Evolutionary conservation across 2,329 filamentous ascomycete genomes (phyloP), one percentile per base, ranked within the genome.

Genomic region (Exutisphaerella laricina): DNA sequence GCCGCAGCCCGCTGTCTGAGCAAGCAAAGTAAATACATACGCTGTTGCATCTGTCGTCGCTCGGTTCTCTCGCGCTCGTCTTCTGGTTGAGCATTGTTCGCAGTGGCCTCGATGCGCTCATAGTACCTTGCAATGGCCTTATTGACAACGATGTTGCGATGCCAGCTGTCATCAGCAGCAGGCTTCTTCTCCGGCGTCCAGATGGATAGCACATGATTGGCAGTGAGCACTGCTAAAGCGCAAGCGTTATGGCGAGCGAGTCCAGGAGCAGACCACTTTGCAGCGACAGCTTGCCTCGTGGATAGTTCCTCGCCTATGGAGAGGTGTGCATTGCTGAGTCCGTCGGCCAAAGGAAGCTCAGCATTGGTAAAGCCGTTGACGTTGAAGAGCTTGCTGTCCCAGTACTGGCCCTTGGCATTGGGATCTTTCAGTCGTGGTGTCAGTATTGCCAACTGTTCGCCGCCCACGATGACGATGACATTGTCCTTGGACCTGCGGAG

Each of bases 301-400:
- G 77, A 80, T 39, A 78, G 71, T 54, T 82, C 78, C 49, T 78
- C 75, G 2, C 76, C 78, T 17, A 80, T 56, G 0, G 77, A 80
- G 54, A 74, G 77, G 13, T 67, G 61, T 10, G 65, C 54, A 21
- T 71, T 66, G 9, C 67, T 63, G 12, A 71, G 66, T 7, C 74
- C 70, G 8, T 69, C 58, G 38, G 70, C 68, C 14, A 64, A 49
- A 3, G 68, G 66, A 2, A 70, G 53, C 55, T 81, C 78, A 5
- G 64, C 59, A 8, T 62, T 56, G 1, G 71, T 73, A 57, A 80
- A 81, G 40, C 68, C 57, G 50, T 76, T 77, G 40, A 68, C 68
- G 31, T 67, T 66, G 42, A 81, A 60, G 20, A 62, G 54, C 14
- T 67, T 53, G 21, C 60, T 60, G 25, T 66, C 58, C 66, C 57